Evolutionary conservation across 2,329 filamentous ascomycete species (phyloP).

Genomic region (Beauveria rudraprayagi): DNA sequence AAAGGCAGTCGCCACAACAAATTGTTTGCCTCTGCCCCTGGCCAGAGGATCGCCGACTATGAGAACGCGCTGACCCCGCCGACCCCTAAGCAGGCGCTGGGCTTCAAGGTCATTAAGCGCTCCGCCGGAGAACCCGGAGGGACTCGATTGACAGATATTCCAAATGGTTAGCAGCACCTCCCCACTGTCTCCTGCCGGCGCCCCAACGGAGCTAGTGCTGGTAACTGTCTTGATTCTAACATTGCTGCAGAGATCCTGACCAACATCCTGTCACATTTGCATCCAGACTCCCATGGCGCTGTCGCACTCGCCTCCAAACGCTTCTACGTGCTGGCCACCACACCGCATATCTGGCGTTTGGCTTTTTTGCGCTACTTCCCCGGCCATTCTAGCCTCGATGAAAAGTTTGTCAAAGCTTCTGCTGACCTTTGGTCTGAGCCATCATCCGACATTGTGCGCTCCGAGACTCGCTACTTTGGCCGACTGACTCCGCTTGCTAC

Average conservation of each 20-base stretch:
- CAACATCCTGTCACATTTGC: slow-evolving; percentile 82
- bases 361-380: slow-evolving; percentile 89
- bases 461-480: slow-evolving; percentile 72
- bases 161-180: slow-evolving; percentile 61
- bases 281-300: slow-evolving; percentile 72
- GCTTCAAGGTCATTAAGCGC: slow-evolving; percentile 49
- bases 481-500: slow-evolving; percentile 77
- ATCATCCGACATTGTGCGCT: slow-evolving; percentile 48
- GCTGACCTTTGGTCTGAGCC: slow-evolving; percentile 36
- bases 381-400: slow-evolving; percentile 45
- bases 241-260: slow-evolving; percentile 70
- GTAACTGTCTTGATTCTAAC: not conserved
- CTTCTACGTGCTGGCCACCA: slow-evolving; percentile 80
- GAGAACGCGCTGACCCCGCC: slow-evolving; percentile 48
- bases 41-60: slow-evolving; percentile 51
- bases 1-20: slow-evolving; percentile 16
- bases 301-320: slow-evolving; percentile 81
- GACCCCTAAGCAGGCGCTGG: slow-evolving; percentile 38
- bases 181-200: not conserved
- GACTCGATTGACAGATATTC: slow-evolving; percentile 50
- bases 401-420: slow-evolving; percentile 26
- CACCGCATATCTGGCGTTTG: slow-evolving; percentile 86
- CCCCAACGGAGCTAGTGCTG: not conserved
- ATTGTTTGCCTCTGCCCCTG: slow-evolving; percentile 27
- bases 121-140: slow-evolving; percentile 30